These are phyloP conservation scores for Trichoderma erinaceum DNA, from an alignment of 495 filamentous ascomycete genomes.

Conservation along the genomic window DNA sequence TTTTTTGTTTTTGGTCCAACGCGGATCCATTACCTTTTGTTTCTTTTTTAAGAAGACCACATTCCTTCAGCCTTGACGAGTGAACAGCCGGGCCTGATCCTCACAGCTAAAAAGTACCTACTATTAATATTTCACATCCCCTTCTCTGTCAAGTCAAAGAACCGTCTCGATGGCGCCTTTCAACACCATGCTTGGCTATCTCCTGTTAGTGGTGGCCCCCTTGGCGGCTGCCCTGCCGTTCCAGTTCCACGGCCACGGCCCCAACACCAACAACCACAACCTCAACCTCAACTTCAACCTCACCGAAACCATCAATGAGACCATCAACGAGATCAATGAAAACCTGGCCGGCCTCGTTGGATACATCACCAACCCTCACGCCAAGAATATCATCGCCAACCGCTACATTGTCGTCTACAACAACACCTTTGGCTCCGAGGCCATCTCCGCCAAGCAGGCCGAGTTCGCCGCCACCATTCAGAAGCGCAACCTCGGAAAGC, in stretches of 20 bases:
- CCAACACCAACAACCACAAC: no score
- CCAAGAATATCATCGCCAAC: constrained; percentile 35
- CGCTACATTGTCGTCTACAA: constrained; percentile 48
- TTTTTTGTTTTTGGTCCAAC: background rate
- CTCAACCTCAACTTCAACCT: background rate
- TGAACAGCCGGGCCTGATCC: background rate
- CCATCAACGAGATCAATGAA: background rate
- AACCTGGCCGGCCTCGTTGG: background rate
- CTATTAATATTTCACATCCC: background rate
- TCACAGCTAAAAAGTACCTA: background rate
- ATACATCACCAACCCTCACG: constrained; percentile 35
- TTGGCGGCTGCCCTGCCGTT: constrained; percentile 7
- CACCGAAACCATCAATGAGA: background rate
- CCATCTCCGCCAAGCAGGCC: constrained; percentile 34
- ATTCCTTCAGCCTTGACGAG: background rate
- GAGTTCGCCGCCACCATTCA: constrained; percentile 37
- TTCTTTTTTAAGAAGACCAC: background rate
- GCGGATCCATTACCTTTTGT: background rate
- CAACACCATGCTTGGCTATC: constrained; percentile 3
- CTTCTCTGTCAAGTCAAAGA: background rate
- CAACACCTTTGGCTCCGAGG: constrained; percentile 35
- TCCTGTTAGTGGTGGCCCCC: background rate
- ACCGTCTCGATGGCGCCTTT: constrained; percentile 1
- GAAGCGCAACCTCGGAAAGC: constrained; percentile 43
- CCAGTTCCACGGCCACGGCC: background rate